phyloP scores from a whole-genome alignment of 23 red algal species.

The Gracilaria caudata region DNA sequence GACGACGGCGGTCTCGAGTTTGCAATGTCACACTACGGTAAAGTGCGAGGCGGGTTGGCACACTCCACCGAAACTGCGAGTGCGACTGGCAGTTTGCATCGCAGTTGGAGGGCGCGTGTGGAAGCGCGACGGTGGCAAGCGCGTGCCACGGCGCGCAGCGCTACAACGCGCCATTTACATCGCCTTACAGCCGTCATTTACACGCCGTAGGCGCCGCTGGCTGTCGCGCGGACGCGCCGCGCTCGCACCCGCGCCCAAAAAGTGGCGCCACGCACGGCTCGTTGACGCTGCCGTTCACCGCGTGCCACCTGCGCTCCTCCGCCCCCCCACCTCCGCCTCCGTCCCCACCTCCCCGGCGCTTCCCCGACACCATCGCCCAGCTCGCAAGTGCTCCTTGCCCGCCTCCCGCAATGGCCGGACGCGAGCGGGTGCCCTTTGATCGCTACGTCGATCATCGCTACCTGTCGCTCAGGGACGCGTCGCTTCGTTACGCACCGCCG shows the following conservation, averaged over 20 bases:
- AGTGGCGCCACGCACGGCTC: not conserved
- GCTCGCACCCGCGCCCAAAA: not conserved
- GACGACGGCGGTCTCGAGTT: not conserved
- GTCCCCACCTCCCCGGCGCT: not conserved
- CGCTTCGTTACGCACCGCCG: not conserved
- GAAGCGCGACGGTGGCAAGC: not conserved
- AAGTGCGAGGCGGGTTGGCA: not conserved
- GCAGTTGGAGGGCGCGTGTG: not conserved
- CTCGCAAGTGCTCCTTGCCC: not conserved
- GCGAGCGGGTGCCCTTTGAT: slow-evolving; percentile 6
- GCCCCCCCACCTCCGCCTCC: not conserved
- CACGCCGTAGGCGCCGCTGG: not conserved
- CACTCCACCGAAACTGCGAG: not conserved
- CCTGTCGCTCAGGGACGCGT: not conserved
- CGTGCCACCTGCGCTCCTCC: not conserved
- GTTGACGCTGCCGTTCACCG: not conserved
- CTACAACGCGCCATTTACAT: not conserved
- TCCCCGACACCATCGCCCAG: not conserved
- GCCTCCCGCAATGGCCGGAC: not conserved
- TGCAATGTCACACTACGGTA: not conserved
- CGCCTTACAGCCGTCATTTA: not conserved
- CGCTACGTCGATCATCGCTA: slow-evolving; percentile 28
- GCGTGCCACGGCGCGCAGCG: slow-evolving; percentile 16
- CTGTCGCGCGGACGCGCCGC: not conserved
- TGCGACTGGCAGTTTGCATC: not conserved